phyloP scores from a whole-genome alignment of 2,329 filamentous ascomycete genomes.

The Exophiala alcalophila region DNA sequence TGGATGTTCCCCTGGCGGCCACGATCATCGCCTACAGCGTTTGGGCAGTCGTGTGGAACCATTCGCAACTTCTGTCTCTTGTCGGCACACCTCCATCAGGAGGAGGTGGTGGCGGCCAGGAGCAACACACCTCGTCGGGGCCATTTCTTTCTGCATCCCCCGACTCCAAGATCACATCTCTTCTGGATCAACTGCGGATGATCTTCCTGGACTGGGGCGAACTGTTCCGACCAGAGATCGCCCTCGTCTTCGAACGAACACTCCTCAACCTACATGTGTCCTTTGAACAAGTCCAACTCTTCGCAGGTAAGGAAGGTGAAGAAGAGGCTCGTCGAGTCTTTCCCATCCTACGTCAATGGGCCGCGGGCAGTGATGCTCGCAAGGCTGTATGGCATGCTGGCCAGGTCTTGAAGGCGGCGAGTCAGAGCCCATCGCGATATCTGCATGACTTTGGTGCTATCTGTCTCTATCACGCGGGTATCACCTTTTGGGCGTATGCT shows the following conservation, averaged over 20 bases:
- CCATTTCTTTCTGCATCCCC: background rate
- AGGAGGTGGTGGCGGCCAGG: too few relatives aligned
- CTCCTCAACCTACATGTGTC: constrained; percentile 42
- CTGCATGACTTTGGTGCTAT: constrained; percentile 67
- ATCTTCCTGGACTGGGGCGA: constrained; percentile 33
- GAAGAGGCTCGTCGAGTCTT: constrained; percentile 39
- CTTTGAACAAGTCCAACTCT: constrained; percentile 44
- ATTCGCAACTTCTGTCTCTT: background rate
- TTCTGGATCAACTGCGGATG: constrained; percentile 27
- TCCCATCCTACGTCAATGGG: constrained; percentile 39
- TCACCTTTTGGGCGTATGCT: constrained; percentile 68
- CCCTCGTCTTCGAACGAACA: constrained; percentile 36
- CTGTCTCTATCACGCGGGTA: constrained; percentile 64
- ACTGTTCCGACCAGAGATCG: constrained; percentile 29
- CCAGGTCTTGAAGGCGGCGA: constrained; percentile 62
- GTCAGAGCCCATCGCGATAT: constrained; percentile 51
- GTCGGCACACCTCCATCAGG: background rate
- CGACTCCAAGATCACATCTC: constrained; percentile 2
- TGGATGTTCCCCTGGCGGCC: constrained; percentile 5
- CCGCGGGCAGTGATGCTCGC: constrained; percentile 37
- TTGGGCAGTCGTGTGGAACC: constrained; percentile 8
- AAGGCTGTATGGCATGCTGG: constrained; percentile 64
- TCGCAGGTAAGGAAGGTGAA: constrained; percentile 44
- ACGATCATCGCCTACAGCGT: background rate
- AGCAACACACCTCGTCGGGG: too few relatives aligned